A percentile compares a stretch with the other conserved stretches of the same genome.
These are phyloP conservation scores for Huntiella omanensis DNA, from an alignment of 2,329 filamentous ascomycete genomes.

Conservation along the genomic window DNA sequence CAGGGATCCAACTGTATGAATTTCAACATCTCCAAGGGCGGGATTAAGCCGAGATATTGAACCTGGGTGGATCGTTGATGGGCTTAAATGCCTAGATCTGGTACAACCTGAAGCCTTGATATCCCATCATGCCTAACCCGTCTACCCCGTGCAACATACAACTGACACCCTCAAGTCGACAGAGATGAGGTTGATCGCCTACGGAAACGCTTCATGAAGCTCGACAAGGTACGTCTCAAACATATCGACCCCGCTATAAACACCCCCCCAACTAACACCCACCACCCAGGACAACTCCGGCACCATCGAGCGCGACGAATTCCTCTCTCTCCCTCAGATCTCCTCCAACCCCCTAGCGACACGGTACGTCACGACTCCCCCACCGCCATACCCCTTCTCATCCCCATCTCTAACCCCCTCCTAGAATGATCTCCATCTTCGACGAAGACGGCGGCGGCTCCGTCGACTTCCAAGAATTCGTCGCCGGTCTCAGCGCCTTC, in stretches of 20 bases:
- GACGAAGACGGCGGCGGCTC: conserved; percentile 96
- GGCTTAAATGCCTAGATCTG: background rate
- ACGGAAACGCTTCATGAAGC: conserved; percentile 96
- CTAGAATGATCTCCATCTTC: conserved; percentile 95
- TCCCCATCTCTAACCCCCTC: background rate
- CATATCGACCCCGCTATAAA: too few relatives aligned
- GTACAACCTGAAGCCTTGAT: background rate
- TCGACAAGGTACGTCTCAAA: conserved; percentile 62
- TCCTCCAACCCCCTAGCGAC: conserved; percentile 95
- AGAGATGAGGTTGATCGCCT: conserved; percentile 91
- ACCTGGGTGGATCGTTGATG: background rate
- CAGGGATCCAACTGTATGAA: conserved; percentile 78
- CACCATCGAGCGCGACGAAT: conserved; percentile 96
- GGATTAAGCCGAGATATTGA: background rate
- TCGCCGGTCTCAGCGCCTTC: conserved; percentile 86
- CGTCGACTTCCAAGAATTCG: conserved; percentile 98
- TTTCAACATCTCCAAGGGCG: conserved; percentile 11
- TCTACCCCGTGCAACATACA: conserved; percentile 17
- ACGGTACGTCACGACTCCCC: too few relatives aligned
- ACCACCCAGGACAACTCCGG: conserved; percentile 74
- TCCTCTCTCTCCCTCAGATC: conserved; percentile 90
- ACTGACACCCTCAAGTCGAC: conserved; percentile 45
- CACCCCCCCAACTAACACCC: background rate
- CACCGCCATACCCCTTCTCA: too few relatives aligned
- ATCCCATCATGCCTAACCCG: background rate